phyloP scores from a whole-genome alignment of 176 grass and related monocot species.

The Miscanthus lutarioriparius region DNA sequence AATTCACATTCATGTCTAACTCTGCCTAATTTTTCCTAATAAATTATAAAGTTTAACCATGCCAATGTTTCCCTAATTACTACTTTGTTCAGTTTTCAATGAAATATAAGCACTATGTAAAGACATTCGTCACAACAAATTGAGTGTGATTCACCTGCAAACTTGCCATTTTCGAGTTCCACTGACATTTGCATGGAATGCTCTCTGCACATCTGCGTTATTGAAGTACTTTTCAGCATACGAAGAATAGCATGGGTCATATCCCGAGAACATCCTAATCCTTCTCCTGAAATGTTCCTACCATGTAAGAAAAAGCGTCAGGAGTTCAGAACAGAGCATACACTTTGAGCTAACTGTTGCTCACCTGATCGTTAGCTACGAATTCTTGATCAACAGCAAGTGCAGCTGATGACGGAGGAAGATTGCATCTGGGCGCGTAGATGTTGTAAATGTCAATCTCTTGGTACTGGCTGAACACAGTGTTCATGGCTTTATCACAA shows the following conservation, averaged over 20 bases:
- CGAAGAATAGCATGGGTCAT: slow-evolving; percentile 75
- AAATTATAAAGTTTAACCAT: neutral
- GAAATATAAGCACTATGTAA: neutral
- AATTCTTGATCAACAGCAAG: slow-evolving; percentile 1
- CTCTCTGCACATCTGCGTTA: slow-evolving; percentile 60
- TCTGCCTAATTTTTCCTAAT: neutral
- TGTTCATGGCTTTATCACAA: slow-evolving; percentile 57
- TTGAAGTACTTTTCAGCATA: slow-evolving; percentile 88
- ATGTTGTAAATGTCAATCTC: slow-evolving; percentile 88
- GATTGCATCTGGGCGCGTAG: slow-evolving; percentile 85
- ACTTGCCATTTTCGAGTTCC: slow-evolving; percentile 62
- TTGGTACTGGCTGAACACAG: slow-evolving; percentile 63
- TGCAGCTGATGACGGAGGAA: slow-evolving; percentile 50
- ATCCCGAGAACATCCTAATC: slow-evolving; percentile 68
- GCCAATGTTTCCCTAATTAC: neutral
- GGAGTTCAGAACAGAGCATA: slow-evolving; percentile 1
- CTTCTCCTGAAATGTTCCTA: slow-evolving; percentile 55
- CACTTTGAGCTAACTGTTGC: neutral
- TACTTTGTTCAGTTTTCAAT: neutral
- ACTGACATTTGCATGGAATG: slow-evolving; percentile 64
- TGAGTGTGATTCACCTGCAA: slow-evolving; percentile 57
- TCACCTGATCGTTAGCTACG: slow-evolving; percentile 37
- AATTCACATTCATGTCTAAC: neutral
- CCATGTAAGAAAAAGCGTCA: slow-evolving; percentile 31
- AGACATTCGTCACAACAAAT: neutral